phyloP scores from a whole-genome alignment of 306 rosid genomes.

The Dryas drummondii region DNA sequence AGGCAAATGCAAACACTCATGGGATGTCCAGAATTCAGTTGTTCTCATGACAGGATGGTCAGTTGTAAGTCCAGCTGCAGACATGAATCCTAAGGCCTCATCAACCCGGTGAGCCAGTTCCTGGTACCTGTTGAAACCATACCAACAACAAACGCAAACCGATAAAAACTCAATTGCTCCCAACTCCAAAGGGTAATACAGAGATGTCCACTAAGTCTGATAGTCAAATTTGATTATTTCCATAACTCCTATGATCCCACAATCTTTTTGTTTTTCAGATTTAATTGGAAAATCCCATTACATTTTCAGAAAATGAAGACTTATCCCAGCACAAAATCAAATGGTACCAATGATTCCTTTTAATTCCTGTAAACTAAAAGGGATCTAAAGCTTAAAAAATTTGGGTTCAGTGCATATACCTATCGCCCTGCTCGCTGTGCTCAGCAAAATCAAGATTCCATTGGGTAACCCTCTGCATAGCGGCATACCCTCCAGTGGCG shows the following conservation, averaged over 20 bases:
- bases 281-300: neutral
- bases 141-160: neutral
- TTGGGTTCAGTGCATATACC: conserved; percentile 34
- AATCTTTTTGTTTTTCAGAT: neutral
- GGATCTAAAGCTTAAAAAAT: neutral
- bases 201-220: neutral
- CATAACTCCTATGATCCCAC: neutral
- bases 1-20: conserved; percentile 71
- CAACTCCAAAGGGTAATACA: neutral
- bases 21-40: conserved; percentile 86
- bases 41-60: conserved; percentile 66
- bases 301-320: neutral
- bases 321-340: neutral
- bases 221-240: neutral
- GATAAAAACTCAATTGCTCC: neutral
- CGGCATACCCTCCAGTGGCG: conserved; percentile 81
- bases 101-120: conserved; percentile 69
- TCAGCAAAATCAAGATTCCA: conserved; percentile 80
- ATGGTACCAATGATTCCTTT: neutral
- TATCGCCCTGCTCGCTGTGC: conserved; percentile 72
- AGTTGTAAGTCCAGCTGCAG: conserved; percentile 68
- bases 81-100: conserved; percentile 78
- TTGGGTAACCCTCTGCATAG: conserved; percentile 73
- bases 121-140: conserved; percentile 48
- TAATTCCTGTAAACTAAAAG: neutral